Evolutionary conservation across 2,329 filamentous ascomycete species (phyloP), one percentile per base, ranked within the genome.

Genomic region (Aspergillus tanneri): DNA sequence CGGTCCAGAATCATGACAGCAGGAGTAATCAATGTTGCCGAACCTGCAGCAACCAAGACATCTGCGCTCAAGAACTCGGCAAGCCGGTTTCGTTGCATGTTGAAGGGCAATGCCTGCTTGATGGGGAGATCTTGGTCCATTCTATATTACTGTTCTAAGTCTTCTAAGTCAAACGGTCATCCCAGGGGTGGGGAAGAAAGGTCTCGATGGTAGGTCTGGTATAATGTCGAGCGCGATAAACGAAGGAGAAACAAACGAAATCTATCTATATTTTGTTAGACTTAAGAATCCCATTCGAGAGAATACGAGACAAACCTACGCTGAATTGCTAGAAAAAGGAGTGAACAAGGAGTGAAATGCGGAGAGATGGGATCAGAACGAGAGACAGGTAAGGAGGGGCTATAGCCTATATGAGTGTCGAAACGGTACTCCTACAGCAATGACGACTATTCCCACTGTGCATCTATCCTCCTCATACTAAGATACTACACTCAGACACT

Each of bases 1-100:
- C 85, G 81, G 69, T 95, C 89, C 67, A 95, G 90, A 60, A 91
- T 85, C 53, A 86, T 86, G 55, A 95, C 90, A 25, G 92, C 66
- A 1, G 90, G 89, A 41, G 89, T 87, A 32, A 95, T 84, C 52
- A 91, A 73, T 2, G 78, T 79, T 5, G 85, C 87, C 23, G 89
- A 88, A 43, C 81, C 79, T 3, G 80, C 77, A 3, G 88, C 89
- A 61, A 84, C 83, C 22, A 80, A 64, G 8, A 79, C 70, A 72
- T 95, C 89, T 21, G 82, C 80, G 41, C 76, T 80, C 12, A 92
- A 64, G 19, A 62, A 53, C 47, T 69, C 67, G 8, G 60, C 61
- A 42, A 70, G 50, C 43, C 67, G 65, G 57, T 66, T 69, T 7
- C 66, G 60, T 23, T 64, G 63, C 25, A 66, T 56, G 37, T 49